A percentile compares a stretch with the other conserved stretches of the same genome.
Evolutionary conservation across 2,329 filamentous ascomycete species (phyloP).

Genomic region (Fusarium papillatum): DNA sequence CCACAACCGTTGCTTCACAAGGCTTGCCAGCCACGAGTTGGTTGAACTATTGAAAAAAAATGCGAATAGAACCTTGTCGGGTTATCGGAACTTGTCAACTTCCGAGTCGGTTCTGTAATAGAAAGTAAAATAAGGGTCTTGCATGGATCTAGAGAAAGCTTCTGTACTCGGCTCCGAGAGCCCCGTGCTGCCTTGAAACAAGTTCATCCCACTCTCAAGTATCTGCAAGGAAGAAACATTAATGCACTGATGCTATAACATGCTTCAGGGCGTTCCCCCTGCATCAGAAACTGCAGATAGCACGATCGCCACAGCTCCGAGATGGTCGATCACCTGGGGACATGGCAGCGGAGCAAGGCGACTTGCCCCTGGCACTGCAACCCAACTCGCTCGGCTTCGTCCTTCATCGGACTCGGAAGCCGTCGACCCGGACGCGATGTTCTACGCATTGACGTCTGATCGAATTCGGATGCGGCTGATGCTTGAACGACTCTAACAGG

Average conservation of each 20-base stretch:
- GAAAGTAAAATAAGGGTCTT: slow-evolving; percentile 8
- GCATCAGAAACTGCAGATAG: slow-evolving; percentile 21
- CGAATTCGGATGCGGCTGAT: slow-evolving; percentile 3
- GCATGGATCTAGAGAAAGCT: neutral
- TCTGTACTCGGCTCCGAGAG: neutral
- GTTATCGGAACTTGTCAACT: slow-evolving; percentile 4
- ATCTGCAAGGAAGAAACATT: slow-evolving; percentile 24
- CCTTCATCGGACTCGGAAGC: slow-evolving; percentile 24
- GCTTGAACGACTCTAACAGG: neutral
- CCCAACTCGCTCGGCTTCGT: slow-evolving; percentile 12
- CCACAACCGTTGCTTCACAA: slow-evolving; percentile 14
- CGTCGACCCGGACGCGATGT: slow-evolving; percentile 25
- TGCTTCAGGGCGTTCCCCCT: slow-evolving; percentile 32
- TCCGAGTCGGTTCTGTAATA: slow-evolving; percentile 8
- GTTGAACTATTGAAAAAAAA: neutral
- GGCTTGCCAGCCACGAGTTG: slow-evolving; percentile 18
- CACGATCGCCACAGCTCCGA: slow-evolving; percentile 20
- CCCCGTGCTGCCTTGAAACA: neutral
- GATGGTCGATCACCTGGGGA: slow-evolving; percentile 13
- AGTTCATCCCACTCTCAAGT: slow-evolving; percentile 9
- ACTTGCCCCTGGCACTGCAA: slow-evolving; percentile 33
- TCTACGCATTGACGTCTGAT: neutral
- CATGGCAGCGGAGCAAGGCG: slow-evolving; percentile 8
- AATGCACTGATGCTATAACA: slow-evolving; percentile 11
- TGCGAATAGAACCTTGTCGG: slow-evolving; percentile 10